phyloP scores from a whole-genome alignment of 2,329 filamentous ascomycete species.

The Drechslerella stenobrocha region DNA sequence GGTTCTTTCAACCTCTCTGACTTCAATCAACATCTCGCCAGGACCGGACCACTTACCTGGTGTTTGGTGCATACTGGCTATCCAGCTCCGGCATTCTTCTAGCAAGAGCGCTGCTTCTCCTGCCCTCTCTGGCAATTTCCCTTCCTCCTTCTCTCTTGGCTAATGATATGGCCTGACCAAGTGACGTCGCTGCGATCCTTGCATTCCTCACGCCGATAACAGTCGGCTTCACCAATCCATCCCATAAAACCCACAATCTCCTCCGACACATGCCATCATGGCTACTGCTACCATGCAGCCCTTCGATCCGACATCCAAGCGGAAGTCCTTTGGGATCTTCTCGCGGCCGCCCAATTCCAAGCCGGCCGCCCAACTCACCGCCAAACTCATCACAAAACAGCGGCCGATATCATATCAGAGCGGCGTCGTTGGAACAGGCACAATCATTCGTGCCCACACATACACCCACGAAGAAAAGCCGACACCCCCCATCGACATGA shows the following conservation, averaged over 20 bases:
- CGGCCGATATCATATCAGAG: slow-evolving; percentile 42
- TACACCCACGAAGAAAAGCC: slow-evolving; percentile 18
- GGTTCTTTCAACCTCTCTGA: no score
- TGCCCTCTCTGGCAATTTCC: slow-evolving; percentile 12
- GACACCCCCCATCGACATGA: slow-evolving; percentile 36
- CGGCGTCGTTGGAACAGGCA: slow-evolving; percentile 33
- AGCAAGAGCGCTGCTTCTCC: neutral
- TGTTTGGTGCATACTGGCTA: no score
- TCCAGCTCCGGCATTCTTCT: no score
- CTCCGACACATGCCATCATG: slow-evolving; percentile 2
- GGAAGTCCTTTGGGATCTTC: slow-evolving; percentile 44
- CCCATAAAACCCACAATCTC: no score
- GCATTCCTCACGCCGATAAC: neutral
- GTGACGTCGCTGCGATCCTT: slow-evolving; percentile 3
- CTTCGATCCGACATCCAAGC: slow-evolving; percentile 39
- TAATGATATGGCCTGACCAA: neutral
- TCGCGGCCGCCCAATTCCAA: slow-evolving; percentile 26
- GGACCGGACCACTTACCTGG: neutral
- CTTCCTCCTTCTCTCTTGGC: neutral
- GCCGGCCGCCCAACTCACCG: slow-evolving; percentile 26
- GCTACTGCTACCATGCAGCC: slow-evolving; percentile 45
- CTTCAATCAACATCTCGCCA: neutral
- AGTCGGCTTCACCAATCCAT: neutral
- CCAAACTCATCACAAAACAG: slow-evolving; percentile 41
- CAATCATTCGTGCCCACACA: slow-evolving; percentile 36